Conservation (phyloP, 768 basidiomycete species). For the Lentinula boryana region DNA sequence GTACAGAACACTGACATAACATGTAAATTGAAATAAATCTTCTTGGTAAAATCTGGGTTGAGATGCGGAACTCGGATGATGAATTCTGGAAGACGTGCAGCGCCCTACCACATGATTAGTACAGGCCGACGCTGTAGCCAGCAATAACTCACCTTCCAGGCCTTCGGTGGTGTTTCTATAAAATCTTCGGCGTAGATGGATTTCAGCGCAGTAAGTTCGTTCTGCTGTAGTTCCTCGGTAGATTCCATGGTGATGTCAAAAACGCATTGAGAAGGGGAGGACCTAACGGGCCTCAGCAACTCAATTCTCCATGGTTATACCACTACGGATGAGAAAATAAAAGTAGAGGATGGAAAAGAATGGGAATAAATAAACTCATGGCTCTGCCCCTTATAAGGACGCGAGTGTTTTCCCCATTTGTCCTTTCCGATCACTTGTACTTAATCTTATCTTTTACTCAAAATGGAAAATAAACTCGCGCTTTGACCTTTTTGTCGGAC, state of each 20-base stretch:
- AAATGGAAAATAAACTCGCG: not conserved
- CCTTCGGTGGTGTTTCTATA: conserved; percentile 65
- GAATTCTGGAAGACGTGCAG: conserved; percentile 67
- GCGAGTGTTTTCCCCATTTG: not conserved
- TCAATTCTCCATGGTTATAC: conserved; percentile 7
- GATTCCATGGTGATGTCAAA: conserved; percentile 53
- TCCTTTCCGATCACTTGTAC: not conserved
- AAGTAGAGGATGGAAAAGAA: not conserved
- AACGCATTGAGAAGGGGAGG: conserved; percentile 9
- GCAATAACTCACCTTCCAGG: conserved; percentile 62
- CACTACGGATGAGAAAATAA: conserved; percentile 2
- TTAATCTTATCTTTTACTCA: not conserved
- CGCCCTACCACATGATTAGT: conserved; percentile 39
- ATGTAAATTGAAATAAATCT: conserved; percentile 61
- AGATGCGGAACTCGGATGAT: conserved; percentile 68
- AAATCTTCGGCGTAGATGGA: conserved; percentile 82
- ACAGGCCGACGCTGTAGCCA: not conserved
- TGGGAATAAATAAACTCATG: not conserved
- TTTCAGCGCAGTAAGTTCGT: conserved; percentile 73
- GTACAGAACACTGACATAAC: conserved; percentile 47
- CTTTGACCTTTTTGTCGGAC: not conserved
- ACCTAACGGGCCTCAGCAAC: conserved; percentile 5
- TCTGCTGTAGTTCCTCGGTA: conserved; percentile 51
- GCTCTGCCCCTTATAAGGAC: not conserved
- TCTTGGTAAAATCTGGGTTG: conserved; percentile 45